A percentile compares a stretch with the other conserved stretches of the same genome.
Evolutionary conservation across 73 alveolate species (phyloP).

Genomic region (Paraurostyla sp.): DNA sequence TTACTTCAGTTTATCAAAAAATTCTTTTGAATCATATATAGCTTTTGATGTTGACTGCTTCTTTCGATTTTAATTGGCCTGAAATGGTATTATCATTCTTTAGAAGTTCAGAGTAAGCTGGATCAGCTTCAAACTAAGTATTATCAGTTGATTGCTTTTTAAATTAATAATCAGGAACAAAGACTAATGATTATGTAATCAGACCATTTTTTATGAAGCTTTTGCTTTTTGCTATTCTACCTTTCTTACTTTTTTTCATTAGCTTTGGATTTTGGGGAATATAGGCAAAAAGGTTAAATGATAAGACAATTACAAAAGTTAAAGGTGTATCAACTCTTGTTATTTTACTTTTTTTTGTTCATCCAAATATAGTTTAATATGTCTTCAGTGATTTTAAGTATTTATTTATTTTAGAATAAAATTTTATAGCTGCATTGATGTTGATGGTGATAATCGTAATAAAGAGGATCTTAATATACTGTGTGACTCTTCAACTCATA

Average conservation of each 20-base stretch:
- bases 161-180: conserved; percentile 11
- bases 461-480: neutral
- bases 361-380: conserved; percentile 31
- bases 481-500: conserved; percentile 8
- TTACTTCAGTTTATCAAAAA: conserved; percentile 62
- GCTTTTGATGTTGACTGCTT: conserved; percentile 55
- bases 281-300: neutral
- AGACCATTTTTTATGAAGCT: conserved; percentile 45
- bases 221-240: conserved; percentile 13
- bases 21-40: conserved; percentile 68
- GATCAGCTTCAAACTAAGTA: conserved; percentile 10
- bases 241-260: neutral
- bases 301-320: neutral
- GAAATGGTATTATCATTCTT: conserved; percentile 36
- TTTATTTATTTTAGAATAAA: neutral
- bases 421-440: neutral
- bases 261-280: conserved; percentile 11
- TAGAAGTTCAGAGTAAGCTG: neutral
- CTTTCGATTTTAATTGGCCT: conserved; percentile 72
- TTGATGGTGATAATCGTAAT: neutral
- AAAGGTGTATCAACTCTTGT: conserved; percentile 4
- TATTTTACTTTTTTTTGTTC: conserved; percentile 33
- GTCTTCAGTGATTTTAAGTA: neutral
- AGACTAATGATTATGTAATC: no score
- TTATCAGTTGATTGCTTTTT: conserved; percentile 71